Evolutionary conservation across 176 grass and related monocot species (phyloP), one percentile per base, ranked within the genome.

Genomic region (Carex kokanica): DNA sequence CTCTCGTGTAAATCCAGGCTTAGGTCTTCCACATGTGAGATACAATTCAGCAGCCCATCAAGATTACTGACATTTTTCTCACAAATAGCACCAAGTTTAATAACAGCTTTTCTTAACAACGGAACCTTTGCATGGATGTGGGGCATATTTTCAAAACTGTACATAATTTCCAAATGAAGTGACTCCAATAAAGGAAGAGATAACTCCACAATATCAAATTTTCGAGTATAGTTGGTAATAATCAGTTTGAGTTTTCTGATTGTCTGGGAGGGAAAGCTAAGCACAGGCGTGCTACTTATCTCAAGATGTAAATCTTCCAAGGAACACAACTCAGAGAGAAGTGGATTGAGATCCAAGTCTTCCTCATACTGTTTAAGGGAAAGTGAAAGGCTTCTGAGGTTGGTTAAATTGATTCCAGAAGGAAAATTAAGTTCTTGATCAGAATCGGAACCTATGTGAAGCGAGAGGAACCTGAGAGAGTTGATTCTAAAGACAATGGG

Each of bases 11-110:
- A 0, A 24, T 12, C 9, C n/a, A 73, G 10, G 18, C 3, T 24
- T 49, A 73, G 17, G 3, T 73, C 69, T 73, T 73, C 69, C 18
- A 23, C 38, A 73, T 73, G 69, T 47, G 40, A 23, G n/a, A 73
- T 4, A 24, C 1, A 47, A 2, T 73, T 21, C 69, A 73, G 18
- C 17, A 73, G 0, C 2, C n/a, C 20, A 23, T 1, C 1, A 11
- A 73, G 40, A 73, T 3, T 3, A 14, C 3, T 2, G 2, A 4
- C 8, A 49, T 21, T 10, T 14, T 13, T 4, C 41, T 23, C n/a
- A 23, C 0, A 0, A 47, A 72, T 1, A 23, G 10, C 0, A 47
- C 0, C 0, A 36, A 71, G 36, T 2, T 45, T 45, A 15, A 72
- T 34, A 0, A 20, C 0, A 21, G 8, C 38, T 45, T 45, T 72